Conservation (phyloP, 1,284 basidiomycete species). For the Ustilago cynodontis region DNA sequence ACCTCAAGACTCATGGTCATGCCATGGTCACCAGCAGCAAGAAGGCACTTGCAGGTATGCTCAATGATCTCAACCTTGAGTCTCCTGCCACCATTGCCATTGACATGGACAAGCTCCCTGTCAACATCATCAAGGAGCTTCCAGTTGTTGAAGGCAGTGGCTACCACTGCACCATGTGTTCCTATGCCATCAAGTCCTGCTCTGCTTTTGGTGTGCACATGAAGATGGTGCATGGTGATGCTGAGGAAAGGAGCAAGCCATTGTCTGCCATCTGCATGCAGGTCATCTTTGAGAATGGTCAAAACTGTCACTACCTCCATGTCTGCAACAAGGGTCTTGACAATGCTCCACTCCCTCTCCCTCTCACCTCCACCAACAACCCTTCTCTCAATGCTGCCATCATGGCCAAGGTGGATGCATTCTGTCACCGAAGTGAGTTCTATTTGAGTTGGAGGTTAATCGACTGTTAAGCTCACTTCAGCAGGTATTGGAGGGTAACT, state of each 20-base stretch:
- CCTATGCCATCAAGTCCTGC: background rate
- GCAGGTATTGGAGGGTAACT: too few species aligned
- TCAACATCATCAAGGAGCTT: conserved; percentile 11
- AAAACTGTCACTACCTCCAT: conserved; percentile 3
- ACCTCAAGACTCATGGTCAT: conserved; percentile 1
- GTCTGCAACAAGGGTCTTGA: conserved; percentile 1
- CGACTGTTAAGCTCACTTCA: too few species aligned
- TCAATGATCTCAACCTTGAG: background rate
- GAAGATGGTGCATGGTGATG: background rate
- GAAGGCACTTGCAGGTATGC: background rate
- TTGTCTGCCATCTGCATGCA: background rate
- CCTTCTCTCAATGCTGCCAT: background rate
- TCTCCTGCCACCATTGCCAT: background rate
- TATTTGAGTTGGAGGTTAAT: too few species aligned
- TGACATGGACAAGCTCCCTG: conserved; percentile 1
- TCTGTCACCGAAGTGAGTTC: too few species aligned
- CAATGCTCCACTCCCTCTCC: background rate
- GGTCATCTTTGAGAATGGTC: conserved; percentile 1
- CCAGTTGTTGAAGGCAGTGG: background rate
- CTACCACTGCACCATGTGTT: background rate
- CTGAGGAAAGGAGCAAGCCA: background rate
- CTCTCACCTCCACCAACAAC: conserved; percentile 1
- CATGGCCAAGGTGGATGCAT: background rate
- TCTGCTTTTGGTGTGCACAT: background rate
- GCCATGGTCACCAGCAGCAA: conserved; percentile 1